Base-by-base conservation (phyloP, 176 grass and related monocot genomes). In the Bromus sterilis region DNA sequence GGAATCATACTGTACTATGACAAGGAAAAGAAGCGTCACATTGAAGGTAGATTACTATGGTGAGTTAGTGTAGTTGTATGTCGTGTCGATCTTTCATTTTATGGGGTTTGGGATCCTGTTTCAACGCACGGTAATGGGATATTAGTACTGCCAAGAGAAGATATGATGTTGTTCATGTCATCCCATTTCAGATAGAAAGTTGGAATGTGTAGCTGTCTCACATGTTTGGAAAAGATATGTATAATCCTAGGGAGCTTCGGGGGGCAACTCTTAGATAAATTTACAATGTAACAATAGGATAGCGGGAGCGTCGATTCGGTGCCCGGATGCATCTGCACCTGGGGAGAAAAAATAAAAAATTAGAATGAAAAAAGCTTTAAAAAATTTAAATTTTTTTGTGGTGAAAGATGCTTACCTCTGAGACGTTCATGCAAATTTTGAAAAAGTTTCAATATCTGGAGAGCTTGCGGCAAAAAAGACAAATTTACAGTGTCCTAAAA, bases 21-120 rank as follows among this genome's bases (percentile, higher is more conserved):
- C 69, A 80, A 71, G 66, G 86, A 93, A 76, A 94, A 98, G 86
- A 98, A 93, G 66, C 75, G 69, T 15, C 95, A 87, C 32, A 92
- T 94, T 86, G 95, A 98, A 93, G 94, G 86, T 98, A 98, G 73
- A 85, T 84, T 81, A 92, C 78, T 86, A 80, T 89, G 85, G 87
- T n/a, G n/a, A n/a, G n/a, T n/a, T n/a, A n/a, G n/a, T n/a, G n/a
- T n/a, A n/a, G n/a, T n/a, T n/a, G n/a, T 65, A 24, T 32, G 18
- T 32, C 33, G 18, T 46, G 37, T 16, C 41, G 12, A 31, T 24
- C 9, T 30, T 78, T 31, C 6, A 16, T n/a, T 18, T 4, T 20
- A 13, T 42, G 56, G 20, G 9, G 4, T 30, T 48, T 63, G 28
- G 31, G 41, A 64, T 33, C 58, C 14, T 49, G 20, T 33, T 33